Evolutionary conservation across 768 basidiomycete species (phyloP).

Genomic region (Cyathus striatus): DNA sequence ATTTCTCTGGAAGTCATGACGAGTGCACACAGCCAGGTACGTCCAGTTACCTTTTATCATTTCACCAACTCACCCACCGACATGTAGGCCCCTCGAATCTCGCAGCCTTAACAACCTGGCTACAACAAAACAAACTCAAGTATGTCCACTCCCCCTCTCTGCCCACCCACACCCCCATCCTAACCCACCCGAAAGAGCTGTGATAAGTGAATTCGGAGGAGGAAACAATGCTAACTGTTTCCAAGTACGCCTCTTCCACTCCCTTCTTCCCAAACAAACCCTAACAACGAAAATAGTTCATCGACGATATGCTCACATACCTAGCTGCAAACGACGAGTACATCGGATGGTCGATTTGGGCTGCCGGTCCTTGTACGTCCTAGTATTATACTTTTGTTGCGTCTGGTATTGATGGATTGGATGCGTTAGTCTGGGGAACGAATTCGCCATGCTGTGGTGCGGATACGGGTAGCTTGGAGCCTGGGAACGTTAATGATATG

Average conservation of each 20-base stretch:
- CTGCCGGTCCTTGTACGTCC: conserved; percentile 37
- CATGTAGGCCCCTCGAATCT: conserved; percentile 29
- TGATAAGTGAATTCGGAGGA: conserved; percentile 41
- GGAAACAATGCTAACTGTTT: conserved; percentile 38
- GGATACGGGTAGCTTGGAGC: conserved; percentile 38
- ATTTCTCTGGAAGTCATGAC: conserved; percentile 38
- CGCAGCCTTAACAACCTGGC: conserved; percentile 34
- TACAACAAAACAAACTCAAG: conserved; percentile 38
- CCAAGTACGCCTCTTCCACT: conserved; percentile 18
- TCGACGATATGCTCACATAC: conserved; percentile 36
- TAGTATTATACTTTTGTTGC: neutral
- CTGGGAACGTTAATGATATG: conserved; percentile 29
- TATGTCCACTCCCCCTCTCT: conserved; percentile 8
- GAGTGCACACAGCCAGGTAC: conserved; percentile 37
- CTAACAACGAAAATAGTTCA: conserved; percentile 13
- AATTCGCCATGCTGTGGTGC: conserved; percentile 36
- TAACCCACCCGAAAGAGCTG: no score
- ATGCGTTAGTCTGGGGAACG: conserved; percentile 35
- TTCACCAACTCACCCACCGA: neutral
- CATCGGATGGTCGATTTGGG: conserved; percentile 45
- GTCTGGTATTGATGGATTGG: neutral
- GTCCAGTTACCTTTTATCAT: neutral
- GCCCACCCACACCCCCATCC: no score
- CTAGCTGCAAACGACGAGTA: conserved; percentile 36
- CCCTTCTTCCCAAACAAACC: no score